Evolutionary conservation across 2,329 filamentous ascomycete species (phyloP).

Genomic region (Mollisiaceae sp.): DNA sequence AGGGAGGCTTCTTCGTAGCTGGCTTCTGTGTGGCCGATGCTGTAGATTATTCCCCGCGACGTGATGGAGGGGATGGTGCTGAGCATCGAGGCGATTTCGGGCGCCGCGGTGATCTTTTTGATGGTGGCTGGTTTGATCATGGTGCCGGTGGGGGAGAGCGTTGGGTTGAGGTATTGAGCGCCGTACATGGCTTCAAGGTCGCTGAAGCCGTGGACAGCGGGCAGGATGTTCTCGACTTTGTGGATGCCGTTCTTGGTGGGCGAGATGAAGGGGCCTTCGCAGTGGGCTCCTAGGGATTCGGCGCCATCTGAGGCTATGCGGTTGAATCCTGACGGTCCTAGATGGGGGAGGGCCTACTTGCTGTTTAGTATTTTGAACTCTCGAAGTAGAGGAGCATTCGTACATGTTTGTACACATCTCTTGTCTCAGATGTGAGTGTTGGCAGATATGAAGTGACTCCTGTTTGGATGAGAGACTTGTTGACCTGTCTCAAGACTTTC

Average conservation of each 20-base stretch:
- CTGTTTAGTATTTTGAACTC: slow-evolving; percentile 16
- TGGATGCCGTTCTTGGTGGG: slow-evolving; percentile 87
- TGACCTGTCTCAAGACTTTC: slow-evolving; percentile 73
- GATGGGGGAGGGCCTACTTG: slow-evolving; percentile 70
- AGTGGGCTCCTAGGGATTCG: slow-evolving; percentile 88
- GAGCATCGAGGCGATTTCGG: slow-evolving; percentile 76
- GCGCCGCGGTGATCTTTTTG: slow-evolving; percentile 85
- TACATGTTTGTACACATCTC: slow-evolving; percentile 82
- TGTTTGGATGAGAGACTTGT: slow-evolving; percentile 72
- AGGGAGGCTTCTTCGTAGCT: slow-evolving; percentile 80
- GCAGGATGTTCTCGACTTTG: slow-evolving; percentile 71
- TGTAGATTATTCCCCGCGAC: slow-evolving; percentile 71
- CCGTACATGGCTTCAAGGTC: slow-evolving; percentile 79
- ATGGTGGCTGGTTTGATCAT: slow-evolving; percentile 48
- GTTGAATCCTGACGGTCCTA: slow-evolving; percentile 70
- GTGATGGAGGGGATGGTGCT: slow-evolving; percentile 70
- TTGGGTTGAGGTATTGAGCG: slow-evolving; percentile 62
- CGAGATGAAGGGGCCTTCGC: slow-evolving; percentile 87
- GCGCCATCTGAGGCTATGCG: slow-evolving; percentile 72
- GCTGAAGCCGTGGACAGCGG: slow-evolving; percentile 61
- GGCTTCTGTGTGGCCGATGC: slow-evolving; percentile 86
- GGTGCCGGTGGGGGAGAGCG: slow-evolving; percentile 46
- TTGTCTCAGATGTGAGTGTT: slow-evolving; percentile 79
- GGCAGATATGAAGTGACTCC: slow-evolving; percentile 90
- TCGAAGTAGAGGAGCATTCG: slow-evolving; percentile 14